Base-by-base conservation (phyloP, 257 asterid genomes). In the Rehmannia glutinosa region DNA sequence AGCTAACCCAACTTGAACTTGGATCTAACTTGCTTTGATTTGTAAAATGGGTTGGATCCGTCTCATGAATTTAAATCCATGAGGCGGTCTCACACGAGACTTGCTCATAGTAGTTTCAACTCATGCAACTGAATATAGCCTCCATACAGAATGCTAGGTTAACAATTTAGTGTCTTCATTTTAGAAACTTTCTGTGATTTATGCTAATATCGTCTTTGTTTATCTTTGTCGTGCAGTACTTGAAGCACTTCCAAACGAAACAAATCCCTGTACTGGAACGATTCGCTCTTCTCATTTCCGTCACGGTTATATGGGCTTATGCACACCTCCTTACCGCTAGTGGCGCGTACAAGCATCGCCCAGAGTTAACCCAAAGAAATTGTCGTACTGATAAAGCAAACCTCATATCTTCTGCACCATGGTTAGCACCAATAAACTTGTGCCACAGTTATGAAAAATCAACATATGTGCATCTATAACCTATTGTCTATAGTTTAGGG, bases 281-380 rank as follows among this genome's bases (percentile, higher is more conserved):
- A 45, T 93, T 93, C 35, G 95, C 96, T 28, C 87, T 93, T 16
- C 77, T 93, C 42, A 78, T 90, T 12, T 77, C 97, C 1, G 81
- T 86, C 28, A 87, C 89, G 0, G 80, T 93, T 46, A 87, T 93
- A 56, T 93, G 99, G 97, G 96, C 99, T 71, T 93, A 93, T 8
- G 97, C 97, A 10, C 96, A 93, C 78, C 95, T 93, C 73, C 83
- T 93, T 9, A 90, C 99, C 4, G 96, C 97, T 43, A 88, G 99
- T 60, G 99, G 99, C 1, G 96, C 97, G 3, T 93, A 93, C 83
- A 90, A 69, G 78, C 96, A 93, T 61, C 90, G 73, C 33, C 91
- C 96, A 0, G 96, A 83, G 36, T 62, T 77, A 47, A 90, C 97
- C 4, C 95, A 93, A 72, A 71, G 55, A 16, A 78, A 90, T 73